Evolutionary conservation across 768 basidiomycete species (phyloP).

Genomic region (Asterophora parasitica): DNA sequence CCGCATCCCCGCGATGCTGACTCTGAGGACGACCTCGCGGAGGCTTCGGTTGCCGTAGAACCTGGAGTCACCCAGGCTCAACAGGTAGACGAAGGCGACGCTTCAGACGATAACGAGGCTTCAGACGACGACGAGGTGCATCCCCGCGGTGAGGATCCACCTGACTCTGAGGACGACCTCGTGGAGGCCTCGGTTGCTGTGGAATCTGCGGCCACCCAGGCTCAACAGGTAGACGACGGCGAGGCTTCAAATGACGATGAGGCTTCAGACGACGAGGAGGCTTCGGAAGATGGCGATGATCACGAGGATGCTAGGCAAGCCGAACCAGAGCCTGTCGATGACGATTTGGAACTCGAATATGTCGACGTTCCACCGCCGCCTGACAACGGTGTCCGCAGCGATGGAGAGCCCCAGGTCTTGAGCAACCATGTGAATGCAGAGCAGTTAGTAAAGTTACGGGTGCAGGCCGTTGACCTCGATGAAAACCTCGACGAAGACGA

Average conservation of each 20-base stretch:
- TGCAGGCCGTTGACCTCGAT: neutral
- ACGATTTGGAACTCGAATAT: neutral
- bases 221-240: too few species aligned
- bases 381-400: neutral
- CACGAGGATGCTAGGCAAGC: too few species aligned
- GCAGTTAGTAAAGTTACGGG: neutral
- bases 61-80: neutral
- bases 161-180: neutral
- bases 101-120: too few species aligned
- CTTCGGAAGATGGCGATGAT: neutral
- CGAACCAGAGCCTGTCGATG: too few species aligned
- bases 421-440: neutral
- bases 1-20: neutral
- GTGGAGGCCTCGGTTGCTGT: neutral
- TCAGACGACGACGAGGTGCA: neutral
- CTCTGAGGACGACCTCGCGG: neutral
- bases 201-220: neutral
- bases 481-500: constrained; percentile 13
- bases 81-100: too few species aligned
- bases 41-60: neutral
- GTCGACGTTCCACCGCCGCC: neutral
- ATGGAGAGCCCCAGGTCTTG: neutral
- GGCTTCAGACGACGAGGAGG: neutral
- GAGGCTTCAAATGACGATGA: too few species aligned
- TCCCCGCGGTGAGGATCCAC: neutral